Evolutionary conservation across 176 grass and related monocot species (phyloP).

Genomic region (Ensete ventricosum): DNA sequence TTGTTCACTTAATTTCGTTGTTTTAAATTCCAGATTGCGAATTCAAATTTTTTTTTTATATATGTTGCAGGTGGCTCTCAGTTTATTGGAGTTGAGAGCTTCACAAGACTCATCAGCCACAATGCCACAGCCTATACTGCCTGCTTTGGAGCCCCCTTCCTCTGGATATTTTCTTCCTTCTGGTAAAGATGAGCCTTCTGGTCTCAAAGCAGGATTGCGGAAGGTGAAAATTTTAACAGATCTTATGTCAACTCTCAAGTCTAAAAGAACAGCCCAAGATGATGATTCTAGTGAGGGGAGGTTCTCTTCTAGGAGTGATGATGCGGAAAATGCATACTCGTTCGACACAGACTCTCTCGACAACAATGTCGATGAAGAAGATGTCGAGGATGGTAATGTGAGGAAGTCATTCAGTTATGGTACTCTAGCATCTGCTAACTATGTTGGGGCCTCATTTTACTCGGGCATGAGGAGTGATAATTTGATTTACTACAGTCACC

Average conservation of each 20-base stretch:
- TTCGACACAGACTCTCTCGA: conserved; percentile 72
- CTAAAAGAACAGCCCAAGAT: conserved; percentile 45
- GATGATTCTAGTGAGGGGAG: conserved; percentile 56
- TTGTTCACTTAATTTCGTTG: no score
- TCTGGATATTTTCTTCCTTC: conserved; percentile 43
- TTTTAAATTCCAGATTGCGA: conserved; percentile 1
- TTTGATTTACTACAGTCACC: conserved; percentile 76
- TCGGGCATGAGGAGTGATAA: conserved; percentile 51
- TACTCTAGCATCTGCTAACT: conserved; percentile 62
- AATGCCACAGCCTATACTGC: conserved; percentile 27
- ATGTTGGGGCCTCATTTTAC: conserved; percentile 44
- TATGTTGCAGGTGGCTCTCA: conserved; percentile 40
- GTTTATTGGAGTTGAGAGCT: conserved; percentile 30
- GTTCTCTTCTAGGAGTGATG: conserved; percentile 49
- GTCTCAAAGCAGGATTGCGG: conserved; percentile 64
- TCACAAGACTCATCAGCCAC: conserved; percentile 32
- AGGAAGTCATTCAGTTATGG: conserved; percentile 93
- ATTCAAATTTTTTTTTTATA: conserved; percentile 12
- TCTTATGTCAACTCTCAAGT: conserved; percentile 45
- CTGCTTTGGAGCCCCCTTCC: conserved; percentile 42
- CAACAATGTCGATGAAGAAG: conserved; percentile 35
- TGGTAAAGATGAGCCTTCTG: conserved; percentile 61
- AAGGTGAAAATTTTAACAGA: conserved; percentile 67
- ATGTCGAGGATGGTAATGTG: conserved; percentile 27
- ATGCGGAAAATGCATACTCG: conserved; percentile 34